Percentiles rank a stretch among this genome's conserved stretches.
phyloP scores from a whole-genome alignment of 2,329 filamentous ascomycete species.

The Aspergillaceae sp. region DNA sequence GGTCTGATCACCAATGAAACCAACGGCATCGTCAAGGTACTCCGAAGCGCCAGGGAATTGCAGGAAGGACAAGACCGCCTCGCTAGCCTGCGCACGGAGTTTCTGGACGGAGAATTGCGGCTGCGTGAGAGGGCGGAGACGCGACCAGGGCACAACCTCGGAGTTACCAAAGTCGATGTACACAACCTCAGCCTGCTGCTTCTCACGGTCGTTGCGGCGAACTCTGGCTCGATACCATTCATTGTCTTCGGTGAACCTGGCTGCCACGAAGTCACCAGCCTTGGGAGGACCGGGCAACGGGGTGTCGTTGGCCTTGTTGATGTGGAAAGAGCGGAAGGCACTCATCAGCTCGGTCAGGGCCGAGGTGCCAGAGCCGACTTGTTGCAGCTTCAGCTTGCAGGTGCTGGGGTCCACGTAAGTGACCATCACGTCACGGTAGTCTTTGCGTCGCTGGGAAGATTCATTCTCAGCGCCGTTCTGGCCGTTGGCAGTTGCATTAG shows the following conservation, averaged over 20 bases:
- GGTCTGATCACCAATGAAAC: constrained; percentile 65
- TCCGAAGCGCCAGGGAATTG: constrained; percentile 76
- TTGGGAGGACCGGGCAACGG: constrained; percentile 70
- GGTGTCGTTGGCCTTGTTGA: constrained; percentile 70
- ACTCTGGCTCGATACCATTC: constrained; percentile 93
- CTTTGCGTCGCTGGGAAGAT: constrained; percentile 59
- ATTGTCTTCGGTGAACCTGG: constrained; percentile 79
- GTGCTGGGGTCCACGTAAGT: constrained; percentile 74
- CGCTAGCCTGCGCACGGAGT: constrained; percentile 77
- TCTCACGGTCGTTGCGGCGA: constrained; percentile 82
- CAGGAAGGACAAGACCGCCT: constrained; percentile 78
- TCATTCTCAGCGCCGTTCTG: constrained; percentile 46
- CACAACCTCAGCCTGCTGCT: constrained; percentile 79
- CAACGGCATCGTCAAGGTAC: constrained; percentile 73
- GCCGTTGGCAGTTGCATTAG: constrained; percentile 33
- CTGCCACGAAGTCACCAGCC: constrained; percentile 82
- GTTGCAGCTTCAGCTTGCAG: constrained; percentile 80
- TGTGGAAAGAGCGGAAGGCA: constrained; percentile 83
- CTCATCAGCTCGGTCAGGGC: constrained; percentile 82
- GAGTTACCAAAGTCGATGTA: constrained; percentile 97
- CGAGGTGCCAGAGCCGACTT: constrained; percentile 77
- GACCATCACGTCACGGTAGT: constrained; percentile 90
- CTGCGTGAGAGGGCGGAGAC: constrained; percentile 71
- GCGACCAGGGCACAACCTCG: constrained; percentile 77
- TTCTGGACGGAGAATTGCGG: constrained; percentile 70